Percentiles rank a stretch among this genome's conserved stretches.
These are phyloP conservation scores for Lepidium aucheri DNA, from an alignment of 345 rosid species.

Conservation along the genomic window DNA sequence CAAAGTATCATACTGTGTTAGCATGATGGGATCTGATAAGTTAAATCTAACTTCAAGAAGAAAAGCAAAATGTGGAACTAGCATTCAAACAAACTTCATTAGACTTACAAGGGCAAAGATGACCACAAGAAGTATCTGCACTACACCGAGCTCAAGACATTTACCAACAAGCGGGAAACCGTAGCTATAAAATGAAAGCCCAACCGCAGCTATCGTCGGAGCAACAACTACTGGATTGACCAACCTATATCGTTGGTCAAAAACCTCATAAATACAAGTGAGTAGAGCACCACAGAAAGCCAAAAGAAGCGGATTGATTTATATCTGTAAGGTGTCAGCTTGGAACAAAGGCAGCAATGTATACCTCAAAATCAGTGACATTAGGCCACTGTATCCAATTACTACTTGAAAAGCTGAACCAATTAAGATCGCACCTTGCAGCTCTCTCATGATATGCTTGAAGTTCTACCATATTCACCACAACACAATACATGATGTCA, in stretches of 20 bases:
- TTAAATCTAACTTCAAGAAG: not conserved
- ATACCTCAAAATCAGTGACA: slow-evolving; percentile 64
- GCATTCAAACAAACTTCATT: not conserved
- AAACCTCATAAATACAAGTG: not conserved
- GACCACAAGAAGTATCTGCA: slow-evolving; percentile 77
- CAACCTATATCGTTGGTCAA: slow-evolving; percentile 44
- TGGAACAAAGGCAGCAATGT: not conserved
- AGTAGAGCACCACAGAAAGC: not conserved
- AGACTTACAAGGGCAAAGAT: slow-evolving; percentile 87
- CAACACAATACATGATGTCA: not conserved
- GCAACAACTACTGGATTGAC: slow-evolving; percentile 97
- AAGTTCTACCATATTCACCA: slow-evolving; percentile 52
- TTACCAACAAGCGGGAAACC: slow-evolving; percentile 90
- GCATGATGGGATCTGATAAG: not conserved
- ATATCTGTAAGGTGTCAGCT: slow-evolving; percentile 9
- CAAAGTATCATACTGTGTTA: not conserved
- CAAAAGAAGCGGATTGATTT: not conserved
- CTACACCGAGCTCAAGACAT: slow-evolving; percentile 82
- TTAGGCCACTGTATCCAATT: slow-evolving; percentile 88
- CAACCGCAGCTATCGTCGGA: slow-evolving; percentile 98
- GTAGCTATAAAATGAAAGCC: slow-evolving; percentile 87
- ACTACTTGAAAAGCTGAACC: slow-evolving; percentile 84
- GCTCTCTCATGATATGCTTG: slow-evolving; percentile 92
- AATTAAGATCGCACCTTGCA: slow-evolving; percentile 84
- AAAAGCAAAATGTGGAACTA: not conserved